Evolutionary conservation across 305 asterid species (phyloP), one percentile per base, ranked within the genome.

Genomic region (Nicotiana rustica): DNA sequence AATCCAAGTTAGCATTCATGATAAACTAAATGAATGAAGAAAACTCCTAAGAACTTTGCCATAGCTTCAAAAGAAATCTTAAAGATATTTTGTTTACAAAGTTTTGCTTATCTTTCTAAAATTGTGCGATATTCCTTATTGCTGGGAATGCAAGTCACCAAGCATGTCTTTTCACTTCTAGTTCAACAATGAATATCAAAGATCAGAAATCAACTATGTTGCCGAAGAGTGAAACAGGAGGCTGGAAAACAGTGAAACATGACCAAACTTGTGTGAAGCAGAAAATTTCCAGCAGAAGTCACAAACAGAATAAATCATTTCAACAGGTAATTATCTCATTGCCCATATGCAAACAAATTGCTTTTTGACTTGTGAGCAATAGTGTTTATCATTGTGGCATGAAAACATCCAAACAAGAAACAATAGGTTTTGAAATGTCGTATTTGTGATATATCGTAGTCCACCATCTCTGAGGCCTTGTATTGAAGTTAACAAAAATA

Each of bases 171-270:
- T 81, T 83, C 65, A 80, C 76, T 75, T 82, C 82, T 84, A 84
- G 89, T 83, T 67, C 80, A 80, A 84, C 83, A 38, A 78, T n/a
- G 73, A 83, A 82, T 80, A 69, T 86, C 82, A 86, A 84, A 77
- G 85, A 86, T 82, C 86, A 71, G 80, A 68, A 84, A 85, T 82
- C 84, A 81, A 78, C 85, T 77, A 41, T 36, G 60, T 82, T 77
- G 79, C 91, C 89, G 36, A 89, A 88, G 89, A 85, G 78, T 77
- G 90, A 92, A 83, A 83, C 3, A 61, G 92, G 94, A 75, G 85
- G 93, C 80, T 94, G 98, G 98, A 93, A 91, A 68, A 88, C 96
- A 19, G 97, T 92, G 65, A 93, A 90, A 81, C 92, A 64, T 67
- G 87, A 89, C 57, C 81, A 60, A 84, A 83, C 84, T 87, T 67